Evolutionary conservation across 305 asterid genomes (phyloP), one percentile per base, ranked within the genome.

Genomic region (Fraxinus albicans): DNA sequence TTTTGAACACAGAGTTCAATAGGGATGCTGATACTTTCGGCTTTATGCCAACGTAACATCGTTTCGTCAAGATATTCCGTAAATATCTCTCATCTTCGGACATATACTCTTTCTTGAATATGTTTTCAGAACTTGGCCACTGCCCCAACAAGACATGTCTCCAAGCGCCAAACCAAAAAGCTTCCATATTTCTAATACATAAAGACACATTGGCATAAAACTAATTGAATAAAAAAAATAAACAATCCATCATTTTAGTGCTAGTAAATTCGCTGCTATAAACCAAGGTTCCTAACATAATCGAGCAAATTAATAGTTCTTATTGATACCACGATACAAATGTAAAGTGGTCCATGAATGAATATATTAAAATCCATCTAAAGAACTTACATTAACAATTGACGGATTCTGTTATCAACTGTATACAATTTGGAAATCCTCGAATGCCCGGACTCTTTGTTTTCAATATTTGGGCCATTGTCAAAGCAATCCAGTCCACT

Each of bases 371-470:
- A 36, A 33, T 65, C 40, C 63, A 42, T 81, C 72, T 85, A 73
- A 38, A 40, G 55, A 50, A 89, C 95, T 90, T 89, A 94, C 99
- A 84, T 89, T 90, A 96, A 89, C 86, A 96, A 92, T 35, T 88
- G 88, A 81, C 86, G 47, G 75, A 96, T 93, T 87, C 88, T 85
- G 44, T 87, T 83, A 87, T 96, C 94, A 87, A 96, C 96, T 79
- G 78, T 90, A 83, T 86, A 89, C 90, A 98, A 93, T 80, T 87
- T 91, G 53, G 73, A 80, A 98, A 97, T 94, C 98, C 98, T 94
- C 76, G 90, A 87, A 55, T 89, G 80, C 81, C 89, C 85, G 83
- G 86, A 88, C 44, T 86, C 82, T 88, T 78, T 86, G 55, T 44
- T 17, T 70, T 90, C 87, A 88, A 84, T 88, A 53, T 92, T 90